Conservation (phyloP, 75 land plant genomes). For the Adiantum capillusveneris region DNA sequence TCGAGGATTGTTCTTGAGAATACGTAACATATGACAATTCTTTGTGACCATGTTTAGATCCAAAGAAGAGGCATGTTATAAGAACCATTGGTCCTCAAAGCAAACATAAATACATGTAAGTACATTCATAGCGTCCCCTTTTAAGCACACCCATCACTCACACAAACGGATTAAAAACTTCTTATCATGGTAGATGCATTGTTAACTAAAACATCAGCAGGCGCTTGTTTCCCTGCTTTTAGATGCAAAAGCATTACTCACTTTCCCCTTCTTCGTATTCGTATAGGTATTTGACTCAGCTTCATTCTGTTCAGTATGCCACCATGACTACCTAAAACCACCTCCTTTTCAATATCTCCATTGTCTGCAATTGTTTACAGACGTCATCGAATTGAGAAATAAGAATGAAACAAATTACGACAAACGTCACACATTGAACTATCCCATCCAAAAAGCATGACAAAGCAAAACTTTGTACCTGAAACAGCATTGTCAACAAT, state of each 20-base stretch:
- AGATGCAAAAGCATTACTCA: no score
- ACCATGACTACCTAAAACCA: conserved; percentile 83
- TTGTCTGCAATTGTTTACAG: conserved; percentile 39
- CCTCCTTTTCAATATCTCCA: conserved; percentile 92
- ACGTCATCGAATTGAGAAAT: not conserved
- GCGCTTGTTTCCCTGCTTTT: no score
- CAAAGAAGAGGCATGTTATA: no score
- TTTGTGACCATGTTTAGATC: no score
- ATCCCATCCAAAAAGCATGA: not conserved
- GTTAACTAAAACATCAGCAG: not conserved
- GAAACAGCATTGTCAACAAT: conserved; percentile 60
- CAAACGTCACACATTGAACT: no score
- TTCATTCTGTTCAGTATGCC: conserved; percentile 88
- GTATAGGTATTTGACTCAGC: conserved; percentile 77
- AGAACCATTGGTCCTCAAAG: no score
- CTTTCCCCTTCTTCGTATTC: conserved; percentile 65
- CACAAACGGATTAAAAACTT: no score
- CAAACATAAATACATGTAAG: no score
- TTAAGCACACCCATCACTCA: no score
- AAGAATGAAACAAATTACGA: conserved; percentile 1
- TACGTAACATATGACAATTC: no score
- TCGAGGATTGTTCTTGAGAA: no score
- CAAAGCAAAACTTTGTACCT: conserved; percentile 26
- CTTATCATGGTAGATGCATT: not conserved
- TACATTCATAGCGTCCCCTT: not conserved